A percentile compares a stretch with the other conserved stretches of the same genome.
phyloP scores from a whole-genome alignment of 2,329 filamentous ascomycete species.

The Apiospora pterosperma region DNA sequence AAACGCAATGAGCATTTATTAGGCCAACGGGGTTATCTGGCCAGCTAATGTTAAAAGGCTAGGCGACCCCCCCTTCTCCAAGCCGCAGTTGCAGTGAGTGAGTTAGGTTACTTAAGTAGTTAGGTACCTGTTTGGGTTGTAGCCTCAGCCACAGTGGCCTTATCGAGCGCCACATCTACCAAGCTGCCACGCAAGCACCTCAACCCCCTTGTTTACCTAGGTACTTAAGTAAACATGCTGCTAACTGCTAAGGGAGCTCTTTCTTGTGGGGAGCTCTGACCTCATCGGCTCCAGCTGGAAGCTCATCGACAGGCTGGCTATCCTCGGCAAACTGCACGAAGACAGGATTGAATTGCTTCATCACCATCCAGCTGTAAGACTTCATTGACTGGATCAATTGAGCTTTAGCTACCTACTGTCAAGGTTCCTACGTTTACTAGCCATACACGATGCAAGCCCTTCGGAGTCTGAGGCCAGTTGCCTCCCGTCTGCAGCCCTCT shows the following conservation, averaged over 20 bases:
- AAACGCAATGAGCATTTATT: neutral
- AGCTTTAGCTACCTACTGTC: neutral
- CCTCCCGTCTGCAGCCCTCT: slow-evolving; percentile 55
- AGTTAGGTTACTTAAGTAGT: too few relatives aligned
- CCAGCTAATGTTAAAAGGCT: too few relatives aligned
- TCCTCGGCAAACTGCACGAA: slow-evolving; percentile 7
- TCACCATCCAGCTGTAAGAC: neutral
- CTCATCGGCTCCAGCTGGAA: slow-evolving; percentile 6
- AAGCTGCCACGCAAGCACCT: slow-evolving; percentile 1
- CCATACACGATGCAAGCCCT: slow-evolving; percentile 46
- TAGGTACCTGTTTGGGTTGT: neutral
- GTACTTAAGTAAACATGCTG: too few relatives aligned
- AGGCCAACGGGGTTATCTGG: neutral
- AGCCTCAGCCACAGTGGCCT: neutral
- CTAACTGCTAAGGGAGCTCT: neutral
- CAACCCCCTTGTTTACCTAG: neutral
- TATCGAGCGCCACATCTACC: neutral
- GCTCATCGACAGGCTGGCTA: slow-evolving; percentile 3
- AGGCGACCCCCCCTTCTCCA: neutral
- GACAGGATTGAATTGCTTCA: neutral
- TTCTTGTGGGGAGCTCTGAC: slow-evolving; percentile 7
- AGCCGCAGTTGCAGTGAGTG: neutral
- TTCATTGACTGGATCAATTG: slow-evolving; percentile 1
- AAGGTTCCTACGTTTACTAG: neutral
- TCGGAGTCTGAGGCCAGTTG: slow-evolving; percentile 57